These are phyloP conservation scores for Penicillium bovifimosum DNA, from an alignment of 495 filamentous ascomycete genomes.

Conservation along the genomic window DNA sequence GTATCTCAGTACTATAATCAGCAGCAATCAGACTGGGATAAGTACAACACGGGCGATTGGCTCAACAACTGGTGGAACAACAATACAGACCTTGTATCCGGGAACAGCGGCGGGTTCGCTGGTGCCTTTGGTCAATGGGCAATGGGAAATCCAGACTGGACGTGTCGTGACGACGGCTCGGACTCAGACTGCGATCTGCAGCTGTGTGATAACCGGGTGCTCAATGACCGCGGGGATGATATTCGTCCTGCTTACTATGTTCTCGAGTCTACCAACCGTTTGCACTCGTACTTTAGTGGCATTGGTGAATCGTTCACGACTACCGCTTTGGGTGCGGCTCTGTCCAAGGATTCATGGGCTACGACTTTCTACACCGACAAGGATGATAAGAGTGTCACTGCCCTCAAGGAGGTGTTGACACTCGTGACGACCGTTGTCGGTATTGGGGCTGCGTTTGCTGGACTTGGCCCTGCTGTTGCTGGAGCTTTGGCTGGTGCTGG, in stretches of 20 bases:
- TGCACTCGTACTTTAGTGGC: constrained; percentile 21
- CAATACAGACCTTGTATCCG: constrained; percentile 5
- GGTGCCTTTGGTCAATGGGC: constrained; percentile 24
- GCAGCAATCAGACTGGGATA: constrained; percentile 13
- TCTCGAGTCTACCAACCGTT: constrained; percentile 19
- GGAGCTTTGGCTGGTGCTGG: constrained; percentile 15
- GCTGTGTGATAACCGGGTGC: constrained; percentile 15
- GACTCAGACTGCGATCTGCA: constrained; percentile 20
- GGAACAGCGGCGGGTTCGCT: constrained; percentile 17
- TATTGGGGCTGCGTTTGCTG: constrained; percentile 20
- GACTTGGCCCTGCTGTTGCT: constrained; percentile 4
- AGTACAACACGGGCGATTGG: constrained; percentile 18
- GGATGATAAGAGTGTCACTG: constrained; percentile 16
- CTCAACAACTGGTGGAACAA: constrained; percentile 21
- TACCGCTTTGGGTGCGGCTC: constrained; percentile 21
- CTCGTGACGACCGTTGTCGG: constrained; percentile 14
- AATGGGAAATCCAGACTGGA: constrained; percentile 24
- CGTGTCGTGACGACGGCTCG: constrained; percentile 21
- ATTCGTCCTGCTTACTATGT: constrained; percentile 21
- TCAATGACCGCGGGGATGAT: constrained; percentile 17
- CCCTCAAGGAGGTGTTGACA: constrained; percentile 14
- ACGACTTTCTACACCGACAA: constrained; percentile 24
- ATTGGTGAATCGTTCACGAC: constrained; percentile 18
- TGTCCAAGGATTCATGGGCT: constrained; percentile 22
- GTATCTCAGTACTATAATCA: constrained; percentile 20